Conservation (phyloP, 352 stramenopile genomes). For the Phytophthora multivora region DNA sequence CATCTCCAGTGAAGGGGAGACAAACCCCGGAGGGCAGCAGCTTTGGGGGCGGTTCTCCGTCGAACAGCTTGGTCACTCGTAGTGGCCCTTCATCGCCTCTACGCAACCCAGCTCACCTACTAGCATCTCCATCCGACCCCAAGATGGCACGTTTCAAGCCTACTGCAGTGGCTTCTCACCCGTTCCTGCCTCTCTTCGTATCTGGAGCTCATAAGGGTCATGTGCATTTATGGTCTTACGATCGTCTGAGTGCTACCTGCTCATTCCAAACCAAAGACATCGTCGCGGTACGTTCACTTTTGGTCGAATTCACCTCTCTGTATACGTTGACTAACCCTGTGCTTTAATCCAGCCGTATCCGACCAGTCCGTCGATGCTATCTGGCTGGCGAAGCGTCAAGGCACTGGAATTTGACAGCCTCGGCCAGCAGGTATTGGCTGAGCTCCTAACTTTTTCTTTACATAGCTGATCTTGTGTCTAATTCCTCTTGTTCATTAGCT, state of each 20-base stretch:
- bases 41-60: constrained; percentile 27
- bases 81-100: constrained; percentile 32
- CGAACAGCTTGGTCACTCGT: constrained; percentile 24
- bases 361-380: constrained; percentile 59
- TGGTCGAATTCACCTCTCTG: not conserved
- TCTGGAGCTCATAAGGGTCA: constrained; percentile 83
- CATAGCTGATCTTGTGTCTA: constrained; percentile 3
- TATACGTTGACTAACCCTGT: not conserved
- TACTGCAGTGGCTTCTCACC: constrained; percentile 73
- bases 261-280: constrained; percentile 73
- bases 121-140: constrained; percentile 35
- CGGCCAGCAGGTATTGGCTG: constrained; percentile 62
- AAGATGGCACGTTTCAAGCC: constrained; percentile 80
- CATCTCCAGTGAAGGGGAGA: constrained; percentile 34
- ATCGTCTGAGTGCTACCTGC: constrained; percentile 73
- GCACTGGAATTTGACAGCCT: constrained; percentile 81
- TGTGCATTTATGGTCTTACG: constrained; percentile 85
- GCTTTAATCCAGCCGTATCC: constrained; percentile 51
- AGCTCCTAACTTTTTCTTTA: not conserved
- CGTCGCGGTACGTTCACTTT: constrained; percentile 45
- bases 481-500: constrained; percentile 44
- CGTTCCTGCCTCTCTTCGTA: constrained; percentile 79
- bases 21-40: constrained; percentile 18
- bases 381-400: constrained; percentile 66
- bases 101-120: constrained; percentile 35